phyloP scores from a whole-genome alignment of 257 asterid species.

The Gentiana straminea region DNA sequence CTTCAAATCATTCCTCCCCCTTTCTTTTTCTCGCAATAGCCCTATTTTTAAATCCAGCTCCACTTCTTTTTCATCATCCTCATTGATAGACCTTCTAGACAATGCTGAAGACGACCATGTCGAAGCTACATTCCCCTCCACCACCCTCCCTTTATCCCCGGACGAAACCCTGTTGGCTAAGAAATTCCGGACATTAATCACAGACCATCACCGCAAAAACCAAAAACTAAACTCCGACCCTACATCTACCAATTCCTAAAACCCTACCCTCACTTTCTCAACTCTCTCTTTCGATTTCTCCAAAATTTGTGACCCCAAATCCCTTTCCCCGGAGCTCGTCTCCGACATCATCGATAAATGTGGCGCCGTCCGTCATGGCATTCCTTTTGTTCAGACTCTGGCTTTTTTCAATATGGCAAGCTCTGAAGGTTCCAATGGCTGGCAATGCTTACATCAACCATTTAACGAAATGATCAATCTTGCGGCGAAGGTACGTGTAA shows the following conservation, averaged over 20 bases:
- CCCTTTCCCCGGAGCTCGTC: slow-evolving; percentile 32
- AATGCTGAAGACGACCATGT: slow-evolving; percentile 8
- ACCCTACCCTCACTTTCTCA: slow-evolving; percentile 43
- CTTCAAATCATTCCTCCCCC: background rate
- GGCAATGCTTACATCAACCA: slow-evolving; percentile 12
- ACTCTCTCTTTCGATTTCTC: slow-evolving; percentile 55
- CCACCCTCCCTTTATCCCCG: slow-evolving; percentile 17
- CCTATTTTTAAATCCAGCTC: slow-evolving; percentile 1
- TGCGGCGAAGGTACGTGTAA: slow-evolving; percentile 44
- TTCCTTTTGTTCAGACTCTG: slow-evolving; percentile 64
- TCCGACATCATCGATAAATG: slow-evolving; percentile 53
- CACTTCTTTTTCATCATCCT: background rate
- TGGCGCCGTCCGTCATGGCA: slow-evolving; percentile 72
- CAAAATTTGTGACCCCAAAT: slow-evolving; percentile 17
- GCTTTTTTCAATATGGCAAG: slow-evolving; percentile 85
- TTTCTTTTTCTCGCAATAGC: background rate
- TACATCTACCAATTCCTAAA: slow-evolving; percentile 25
- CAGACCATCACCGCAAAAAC: slow-evolving; percentile 67
- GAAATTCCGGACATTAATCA: slow-evolving; percentile 43
- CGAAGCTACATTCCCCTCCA: too few relatives aligned
- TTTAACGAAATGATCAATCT: slow-evolving; percentile 67
- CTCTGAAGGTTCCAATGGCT: background rate
- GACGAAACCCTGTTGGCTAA: slow-evolving; percentile 36
- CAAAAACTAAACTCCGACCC: slow-evolving; percentile 13
- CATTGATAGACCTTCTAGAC: background rate